Base-by-base conservation (phyloP, 805 yeast genomes). In the Kodamaea neixiangensis region DNA sequence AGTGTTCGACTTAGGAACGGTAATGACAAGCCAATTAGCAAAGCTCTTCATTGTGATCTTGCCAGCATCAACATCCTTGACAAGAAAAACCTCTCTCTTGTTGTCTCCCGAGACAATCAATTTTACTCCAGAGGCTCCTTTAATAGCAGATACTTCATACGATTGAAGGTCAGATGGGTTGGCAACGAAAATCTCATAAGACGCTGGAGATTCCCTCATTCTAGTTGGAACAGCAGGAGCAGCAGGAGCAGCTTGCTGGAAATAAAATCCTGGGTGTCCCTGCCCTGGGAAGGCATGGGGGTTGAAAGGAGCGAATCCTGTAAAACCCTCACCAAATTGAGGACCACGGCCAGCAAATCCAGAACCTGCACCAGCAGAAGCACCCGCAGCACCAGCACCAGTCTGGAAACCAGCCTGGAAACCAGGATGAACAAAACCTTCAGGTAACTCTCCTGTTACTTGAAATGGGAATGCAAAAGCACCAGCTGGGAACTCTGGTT, bases 121-220 rank as follows among this genome's bases (percentile, higher is more conserved):
- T 39, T 40, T 44, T 45, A 37, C 19, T 7, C 42, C 47, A 7
- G 42, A 21, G 7, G 44, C 7, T 13, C 14, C 35, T 29, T 45
- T 50, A 5, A 48, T 41, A 5, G 45, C 53, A 10, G 50, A 42
- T 11, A 52, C 52, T 14, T 54, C 58, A 25, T 54, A 54, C 14
- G 51, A 46, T 3, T 17, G 18, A 3, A 46, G 46, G 33, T 47
- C 43, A 9, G 14, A 3, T 13, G 50, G 50, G 38, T 35, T 42
- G 13, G 35, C 40, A 17, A 47, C 37, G 29, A 17, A 41, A 11
- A 47, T 35, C 6, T 47, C 39, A 43, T 40, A 47, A 2, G 46
- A 19, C 5, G 31, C 13, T 2, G 31, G 17, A 13, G 49, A n/a
- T 14, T 47, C 49, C 13, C 22, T 47, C 45, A 47, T 39, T 10